Base-by-base conservation (phyloP, 2,329 filamentous ascomycete genomes). In the Penicillium occitanis region DNA sequence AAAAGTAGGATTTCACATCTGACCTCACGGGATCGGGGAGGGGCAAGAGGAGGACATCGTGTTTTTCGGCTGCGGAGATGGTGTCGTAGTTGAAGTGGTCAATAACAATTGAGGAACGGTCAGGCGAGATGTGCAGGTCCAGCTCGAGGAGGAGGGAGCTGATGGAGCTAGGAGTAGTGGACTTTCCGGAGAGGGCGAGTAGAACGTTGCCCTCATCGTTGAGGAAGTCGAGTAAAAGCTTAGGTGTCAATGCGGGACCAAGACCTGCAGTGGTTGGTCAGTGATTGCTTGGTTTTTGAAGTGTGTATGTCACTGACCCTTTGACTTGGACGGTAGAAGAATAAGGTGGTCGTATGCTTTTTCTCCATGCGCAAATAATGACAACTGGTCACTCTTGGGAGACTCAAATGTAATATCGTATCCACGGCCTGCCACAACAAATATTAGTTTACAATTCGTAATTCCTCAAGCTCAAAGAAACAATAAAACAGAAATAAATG, bases 21-120 rank as follows among this genome's bases (percentile, higher is more conserved):
- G 87, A 74, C 71, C 90, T 89, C 68, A 90, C 77, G 60, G 86
- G 80, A 67, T 82, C 81, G 3, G 93, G 91, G 42, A 87, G 84
- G 51, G 91, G 87, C 61, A 97, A 81, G 35, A 97, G 85, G 53
- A 99, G 84, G 35, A 97, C 91, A 79, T 98, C 92, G 80, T 99
- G 95, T 75, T 88, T 87, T 70, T 97, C 93, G 60, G 88, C 75
- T 4, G 94, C 90, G 48, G 90, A 92, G 37, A 86, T 72, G 65
- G 86, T 84, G 75, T 98, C 94, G 81, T 95, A 95, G 82, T 92
- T 91, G 87, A 98, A 97, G 83, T 99, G 95, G 80, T 98, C 95
- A 68, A 98, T 90, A 5, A 97, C 90, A 66, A 94, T 83, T 66
- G 91, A 89, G 65, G 90, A 92, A 74, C 93, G 91, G 79, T 97